Conservation (phyloP, 2,329 filamentous ascomycete species). For the Emergomyces pasteurianus region DNA sequence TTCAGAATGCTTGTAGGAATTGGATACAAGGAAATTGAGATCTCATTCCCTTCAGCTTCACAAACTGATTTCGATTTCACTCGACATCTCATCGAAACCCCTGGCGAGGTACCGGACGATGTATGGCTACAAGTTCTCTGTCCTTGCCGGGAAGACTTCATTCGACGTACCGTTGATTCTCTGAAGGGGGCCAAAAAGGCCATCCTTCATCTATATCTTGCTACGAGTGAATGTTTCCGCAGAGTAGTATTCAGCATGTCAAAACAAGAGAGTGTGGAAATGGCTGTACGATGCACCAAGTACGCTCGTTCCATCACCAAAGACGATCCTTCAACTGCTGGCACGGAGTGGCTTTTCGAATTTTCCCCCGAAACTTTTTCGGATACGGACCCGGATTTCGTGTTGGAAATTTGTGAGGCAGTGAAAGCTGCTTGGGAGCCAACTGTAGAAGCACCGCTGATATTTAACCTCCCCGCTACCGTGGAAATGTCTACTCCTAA, state of each 20-base stretch:
- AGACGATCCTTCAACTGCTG: slow-evolving; percentile 46
- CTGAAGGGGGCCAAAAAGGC: slow-evolving; percentile 84
- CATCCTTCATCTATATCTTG: slow-evolving; percentile 89
- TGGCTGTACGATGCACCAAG: slow-evolving; percentile 76
- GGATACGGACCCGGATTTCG: slow-evolving; percentile 75
- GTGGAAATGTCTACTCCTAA: slow-evolving; percentile 94
- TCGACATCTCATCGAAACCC: slow-evolving; percentile 70
- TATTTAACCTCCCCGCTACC: slow-evolving; percentile 94
- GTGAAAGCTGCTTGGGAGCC: slow-evolving; percentile 92
- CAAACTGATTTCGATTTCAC: slow-evolving; percentile 97
- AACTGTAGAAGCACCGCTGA: slow-evolving; percentile 64
- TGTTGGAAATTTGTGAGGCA: slow-evolving; percentile 72
- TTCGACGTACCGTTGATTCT: slow-evolving; percentile 77
- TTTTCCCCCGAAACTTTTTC: slow-evolving; percentile 59
- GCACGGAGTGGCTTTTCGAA: slow-evolving; percentile 44
- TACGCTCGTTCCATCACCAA: slow-evolving; percentile 86
- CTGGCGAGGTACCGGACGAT: slow-evolving; percentile 72
- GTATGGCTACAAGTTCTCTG: slow-evolving; percentile 87
- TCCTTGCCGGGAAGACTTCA: slow-evolving; percentile 84
- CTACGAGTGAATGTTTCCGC: slow-evolving; percentile 92
- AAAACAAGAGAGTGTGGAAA: slow-evolving; percentile 66
- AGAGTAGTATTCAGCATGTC: slow-evolving; percentile 80
- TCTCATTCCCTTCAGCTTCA: slow-evolving; percentile 88
- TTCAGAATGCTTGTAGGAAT: slow-evolving; percentile 89
- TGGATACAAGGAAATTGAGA: slow-evolving; percentile 96